A percentile compares a stretch with the other conserved stretches of the same genome.
Conservation (phyloP, 176 grass and related monocot genomes). For the Melocanna baccifera region DNA sequence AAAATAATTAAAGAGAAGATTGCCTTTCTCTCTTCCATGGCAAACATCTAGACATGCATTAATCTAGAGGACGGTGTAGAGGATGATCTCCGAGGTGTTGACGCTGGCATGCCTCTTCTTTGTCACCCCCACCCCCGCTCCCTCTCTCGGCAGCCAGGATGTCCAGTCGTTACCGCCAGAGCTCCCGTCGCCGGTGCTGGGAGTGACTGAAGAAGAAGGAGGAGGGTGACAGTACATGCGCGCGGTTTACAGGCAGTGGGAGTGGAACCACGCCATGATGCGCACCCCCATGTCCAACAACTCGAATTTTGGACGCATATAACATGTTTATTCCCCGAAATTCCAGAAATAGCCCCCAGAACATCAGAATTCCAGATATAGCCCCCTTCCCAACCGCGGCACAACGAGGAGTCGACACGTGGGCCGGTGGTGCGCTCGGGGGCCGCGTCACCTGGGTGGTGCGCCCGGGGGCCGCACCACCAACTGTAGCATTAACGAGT, state of each 20-base stretch:
- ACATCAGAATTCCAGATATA: too few species aligned
- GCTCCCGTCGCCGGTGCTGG: not conserved
- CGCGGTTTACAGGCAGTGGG: conserved; percentile 79
- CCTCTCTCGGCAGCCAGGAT: not conserved
- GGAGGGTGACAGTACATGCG: conserved; percentile 78
- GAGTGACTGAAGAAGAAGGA: not conserved
- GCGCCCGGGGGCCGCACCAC: too few species aligned
- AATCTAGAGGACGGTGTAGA: conserved; percentile 39
- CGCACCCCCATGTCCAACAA: conserved; percentile 77
- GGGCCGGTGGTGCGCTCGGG: too few species aligned
- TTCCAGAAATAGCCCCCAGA: too few species aligned
- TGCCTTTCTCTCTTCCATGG: not conserved
- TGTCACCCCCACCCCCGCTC: not conserved
- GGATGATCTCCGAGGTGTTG: conserved; percentile 42
- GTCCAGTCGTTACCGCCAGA: not conserved
- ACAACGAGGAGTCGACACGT: too few species aligned
- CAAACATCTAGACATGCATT: not conserved
- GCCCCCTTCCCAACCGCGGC: too few species aligned
- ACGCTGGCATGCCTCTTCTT: not conserved
- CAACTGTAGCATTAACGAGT: too few species aligned
- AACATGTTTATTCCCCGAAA: too few species aligned
- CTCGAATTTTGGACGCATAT: too few species aligned
- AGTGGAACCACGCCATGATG: conserved; percentile 85
- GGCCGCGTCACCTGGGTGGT: too few species aligned
- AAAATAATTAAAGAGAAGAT: not conserved